Evolutionary conservation across 1,284 basidiomycete genomes (phyloP).

Genomic region (Kalmanozyma brasiliensis): DNA sequence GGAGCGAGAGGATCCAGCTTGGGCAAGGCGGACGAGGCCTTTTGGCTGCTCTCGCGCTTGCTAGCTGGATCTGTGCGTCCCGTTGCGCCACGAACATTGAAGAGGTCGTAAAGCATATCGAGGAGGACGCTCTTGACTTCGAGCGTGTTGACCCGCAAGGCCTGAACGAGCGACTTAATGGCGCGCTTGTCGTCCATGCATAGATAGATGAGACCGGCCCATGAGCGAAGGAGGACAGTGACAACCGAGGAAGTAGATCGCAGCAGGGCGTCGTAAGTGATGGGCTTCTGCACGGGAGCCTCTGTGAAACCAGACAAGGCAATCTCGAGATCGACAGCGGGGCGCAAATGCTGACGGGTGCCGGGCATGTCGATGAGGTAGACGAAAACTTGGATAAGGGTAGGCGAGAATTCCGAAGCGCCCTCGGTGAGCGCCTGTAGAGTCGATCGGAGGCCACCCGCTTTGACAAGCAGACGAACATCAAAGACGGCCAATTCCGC

Average conservation of each 20-base stretch:
- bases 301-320: slow-evolving; percentile 70
- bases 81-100: slow-evolving; percentile 71
- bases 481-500: slow-evolving; percentile 91
- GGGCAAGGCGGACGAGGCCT: slow-evolving; percentile 20
- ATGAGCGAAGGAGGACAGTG: slow-evolving; percentile 83
- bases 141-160: slow-evolving; percentile 84
- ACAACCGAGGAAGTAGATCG: slow-evolving; percentile 81
- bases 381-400: slow-evolving; percentile 86
- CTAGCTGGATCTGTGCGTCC: slow-evolving; percentile 39
- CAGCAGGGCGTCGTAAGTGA: slow-evolving; percentile 71
- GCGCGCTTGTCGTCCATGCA: slow-evolving; percentile 89
- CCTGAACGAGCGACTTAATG: slow-evolving; percentile 84
- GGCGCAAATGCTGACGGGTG: slow-evolving; percentile 80
- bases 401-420: slow-evolving; percentile 81
- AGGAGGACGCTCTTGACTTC: slow-evolving; percentile 76
- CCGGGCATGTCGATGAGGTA: slow-evolving; percentile 86
- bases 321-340: slow-evolving; percentile 91
- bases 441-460: slow-evolving; percentile 87
- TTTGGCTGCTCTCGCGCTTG: slow-evolving; percentile 43
- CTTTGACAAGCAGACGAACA: slow-evolving; percentile 80
- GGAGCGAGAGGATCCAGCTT: slow-evolving; percentile 2
- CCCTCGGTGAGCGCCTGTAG: slow-evolving; percentile 88
- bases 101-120: slow-evolving; percentile 91
- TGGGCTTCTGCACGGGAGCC: slow-evolving; percentile 81
- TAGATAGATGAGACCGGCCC: slow-evolving; percentile 94